phyloP scores from a whole-genome alignment of 2,329 filamentous ascomycete genomes.

The Gliomastix tumulicola region DNA sequence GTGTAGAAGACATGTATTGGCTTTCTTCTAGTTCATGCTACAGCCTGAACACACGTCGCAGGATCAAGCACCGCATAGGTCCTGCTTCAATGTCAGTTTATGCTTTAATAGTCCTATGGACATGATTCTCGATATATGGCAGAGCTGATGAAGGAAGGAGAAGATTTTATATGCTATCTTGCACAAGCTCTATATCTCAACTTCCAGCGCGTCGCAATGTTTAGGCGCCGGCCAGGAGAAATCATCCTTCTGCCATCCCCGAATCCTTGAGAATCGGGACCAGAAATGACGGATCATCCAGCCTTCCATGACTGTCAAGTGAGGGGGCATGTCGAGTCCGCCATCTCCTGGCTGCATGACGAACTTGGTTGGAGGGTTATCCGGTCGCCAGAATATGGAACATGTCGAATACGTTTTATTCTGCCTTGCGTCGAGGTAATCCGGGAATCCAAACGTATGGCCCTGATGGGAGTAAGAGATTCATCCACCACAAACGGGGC shows the following conservation, averaged over 20 bases:
- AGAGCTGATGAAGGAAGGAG: too few species aligned
- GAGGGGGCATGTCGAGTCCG: neutral
- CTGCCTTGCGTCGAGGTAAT: too few species aligned
- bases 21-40: too few species aligned
- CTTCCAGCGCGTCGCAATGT: too few species aligned
- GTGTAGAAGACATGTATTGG: too few species aligned
- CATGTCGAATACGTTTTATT: slow-evolving; percentile 1
- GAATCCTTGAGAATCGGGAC: slow-evolving; percentile 1
- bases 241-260: slow-evolving; percentile 1
- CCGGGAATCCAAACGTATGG: slow-evolving; percentile 2
- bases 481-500: neutral
- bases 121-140: too few species aligned
- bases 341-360: slow-evolving; percentile 2
- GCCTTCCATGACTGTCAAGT: slow-evolving; percentile 1
- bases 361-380: slow-evolving; percentile 1
- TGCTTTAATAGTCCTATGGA: too few species aligned
- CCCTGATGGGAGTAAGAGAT: neutral
- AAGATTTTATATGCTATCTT: too few species aligned
- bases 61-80: too few species aligned
- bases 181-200: too few species aligned
- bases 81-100: too few species aligned
- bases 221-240: neutral
- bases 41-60: too few species aligned
- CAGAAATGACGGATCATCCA: slow-evolving; percentile 2
- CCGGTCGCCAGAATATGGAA: slow-evolving; percentile 1